Percentiles rank a stretch among this genome's conserved stretches.
phyloP scores from a whole-genome alignment of 2,329 filamentous ascomycete species.

The Microdochium paspali region DNA sequence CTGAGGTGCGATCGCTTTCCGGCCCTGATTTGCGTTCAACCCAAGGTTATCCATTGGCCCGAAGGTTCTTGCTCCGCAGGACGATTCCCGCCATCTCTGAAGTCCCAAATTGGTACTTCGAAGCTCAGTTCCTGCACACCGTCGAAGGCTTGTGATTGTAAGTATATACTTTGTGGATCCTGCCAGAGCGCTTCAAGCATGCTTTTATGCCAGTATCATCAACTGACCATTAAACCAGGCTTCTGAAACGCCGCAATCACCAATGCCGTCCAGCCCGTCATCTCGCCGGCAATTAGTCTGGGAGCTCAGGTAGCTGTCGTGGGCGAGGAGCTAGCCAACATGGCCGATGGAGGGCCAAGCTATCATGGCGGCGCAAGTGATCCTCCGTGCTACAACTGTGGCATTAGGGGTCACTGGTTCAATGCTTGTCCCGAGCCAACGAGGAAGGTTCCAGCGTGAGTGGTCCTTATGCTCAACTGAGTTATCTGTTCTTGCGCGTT shows the following conservation, averaged over 20 bases:
- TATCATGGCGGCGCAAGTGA: slow-evolving; percentile 16
- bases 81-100: too few relatives aligned
- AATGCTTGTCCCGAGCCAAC: slow-evolving; percentile 21
- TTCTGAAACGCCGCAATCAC: neutral
- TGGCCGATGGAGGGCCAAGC: slow-evolving; percentile 16
- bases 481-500: neutral
- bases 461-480: neutral
- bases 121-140: too few relatives aligned
- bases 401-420: slow-evolving; percentile 20
- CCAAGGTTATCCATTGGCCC: too few relatives aligned
- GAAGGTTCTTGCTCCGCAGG: too few relatives aligned
- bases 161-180: too few relatives aligned
- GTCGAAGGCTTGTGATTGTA: too few relatives aligned
- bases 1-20: too few relatives aligned
- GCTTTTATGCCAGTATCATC: too few relatives aligned
- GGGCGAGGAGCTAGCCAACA: slow-evolving; percentile 5
- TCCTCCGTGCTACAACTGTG: slow-evolving; percentile 21
- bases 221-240: neutral
- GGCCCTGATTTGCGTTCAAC: too few relatives aligned
- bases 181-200: too few relatives aligned
- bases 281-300: neutral
- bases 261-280: neutral
- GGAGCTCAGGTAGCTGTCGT: neutral
- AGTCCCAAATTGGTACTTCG: too few relatives aligned
- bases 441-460: slow-evolving; percentile 22